Evolutionary conservation across 106 monocot genomes (phyloP), one percentile per base, ranked within the genome.

Genomic region (Triglochin maritima): DNA sequence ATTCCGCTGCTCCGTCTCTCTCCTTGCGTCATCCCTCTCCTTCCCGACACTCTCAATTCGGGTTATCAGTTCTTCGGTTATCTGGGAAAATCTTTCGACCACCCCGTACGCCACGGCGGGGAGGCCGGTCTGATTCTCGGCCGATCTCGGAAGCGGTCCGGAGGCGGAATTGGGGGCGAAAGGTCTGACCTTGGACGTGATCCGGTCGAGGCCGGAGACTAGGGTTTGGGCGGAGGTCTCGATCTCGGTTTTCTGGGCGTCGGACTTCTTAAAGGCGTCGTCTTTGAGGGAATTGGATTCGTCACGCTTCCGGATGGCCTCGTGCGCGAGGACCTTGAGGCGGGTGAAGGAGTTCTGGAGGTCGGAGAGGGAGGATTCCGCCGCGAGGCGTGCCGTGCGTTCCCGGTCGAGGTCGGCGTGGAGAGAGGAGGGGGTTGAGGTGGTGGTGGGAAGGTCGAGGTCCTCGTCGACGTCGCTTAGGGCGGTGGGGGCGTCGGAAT

Each of bases 391-490:
- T 15, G 67, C 57, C 54, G 77, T 78, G 65, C 90, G 87, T 76
- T 87, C 87, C 45, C 75, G 74, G 5, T 95, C 95, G 53, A 95
- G 83, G 65, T 90, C 83, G 46, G 90, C 71, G 9, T 66, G 75
- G 49, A 90, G 85, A 43, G 68, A 0, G 17, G 65, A 7, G 3
- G 48, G 11, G 71, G 73, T 16, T 42, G 68, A 7, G 66, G 65
- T 13, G 56, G 76, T 52, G 65, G 69, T 47, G 47, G 66, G 59
- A 42, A 54, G 13, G 15, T 74, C 71, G n/a, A 85, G 85, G n/a
- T 76, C 93, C 57, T 62, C 85, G 51, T 84, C 86, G 45, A 94
- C 79, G 81, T 93, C 93, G 86, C 86, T 86, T 69, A 93, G 89
- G 47, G 86, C 84, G 74, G 78, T 78, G 80, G 60, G 51, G 11